phyloP scores from a whole-genome alignment of 805 yeast genomes.

The Candida railenensis region DNA sequence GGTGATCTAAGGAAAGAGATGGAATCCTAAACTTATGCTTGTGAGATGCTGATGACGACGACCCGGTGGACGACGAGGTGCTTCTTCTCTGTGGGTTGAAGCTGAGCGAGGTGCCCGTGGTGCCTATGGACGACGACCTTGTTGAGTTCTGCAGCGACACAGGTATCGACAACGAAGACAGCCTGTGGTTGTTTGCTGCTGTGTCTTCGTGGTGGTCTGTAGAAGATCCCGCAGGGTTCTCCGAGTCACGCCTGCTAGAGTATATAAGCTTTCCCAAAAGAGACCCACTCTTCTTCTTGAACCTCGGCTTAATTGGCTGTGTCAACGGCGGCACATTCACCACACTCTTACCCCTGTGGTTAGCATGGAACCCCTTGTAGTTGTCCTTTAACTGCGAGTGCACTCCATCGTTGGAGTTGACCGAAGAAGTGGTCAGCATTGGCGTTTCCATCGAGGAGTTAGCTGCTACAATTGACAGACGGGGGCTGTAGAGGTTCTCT shows the following conservation, averaged over 20 bases:
- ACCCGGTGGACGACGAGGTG: neutral
- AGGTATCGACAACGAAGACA: neutral
- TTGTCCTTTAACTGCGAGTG: constrained; percentile 15
- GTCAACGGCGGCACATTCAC: constrained; percentile 44
- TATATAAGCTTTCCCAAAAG: constrained; percentile 41
- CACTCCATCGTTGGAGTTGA: neutral
- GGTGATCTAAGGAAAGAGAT: constrained; percentile 15
- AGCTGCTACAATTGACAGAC: constrained; percentile 3
- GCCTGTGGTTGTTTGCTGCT: constrained; percentile 12
- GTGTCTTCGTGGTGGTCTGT: neutral
- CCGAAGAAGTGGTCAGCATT: neutral
- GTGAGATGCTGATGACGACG: constrained; percentile 8
- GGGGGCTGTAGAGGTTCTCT: constrained; percentile 1
- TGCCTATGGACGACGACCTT: neutral
- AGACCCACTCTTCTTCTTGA: constrained; percentile 36
- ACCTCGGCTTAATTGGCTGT: constrained; percentile 50
- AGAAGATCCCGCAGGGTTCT: constrained; percentile 17
- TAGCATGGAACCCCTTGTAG: constrained; percentile 43
- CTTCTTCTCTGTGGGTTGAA: neutral
- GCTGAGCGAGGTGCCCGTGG: neutral
- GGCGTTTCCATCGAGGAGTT: neutral
- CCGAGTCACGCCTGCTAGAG: constrained; percentile 27
- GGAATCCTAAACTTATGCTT: constrained; percentile 39
- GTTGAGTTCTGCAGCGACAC: neutral
- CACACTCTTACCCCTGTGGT: constrained; percentile 23